phyloP scores from a whole-genome alignment of 805 yeast genomes.

The Candida adriatica region DNA sequence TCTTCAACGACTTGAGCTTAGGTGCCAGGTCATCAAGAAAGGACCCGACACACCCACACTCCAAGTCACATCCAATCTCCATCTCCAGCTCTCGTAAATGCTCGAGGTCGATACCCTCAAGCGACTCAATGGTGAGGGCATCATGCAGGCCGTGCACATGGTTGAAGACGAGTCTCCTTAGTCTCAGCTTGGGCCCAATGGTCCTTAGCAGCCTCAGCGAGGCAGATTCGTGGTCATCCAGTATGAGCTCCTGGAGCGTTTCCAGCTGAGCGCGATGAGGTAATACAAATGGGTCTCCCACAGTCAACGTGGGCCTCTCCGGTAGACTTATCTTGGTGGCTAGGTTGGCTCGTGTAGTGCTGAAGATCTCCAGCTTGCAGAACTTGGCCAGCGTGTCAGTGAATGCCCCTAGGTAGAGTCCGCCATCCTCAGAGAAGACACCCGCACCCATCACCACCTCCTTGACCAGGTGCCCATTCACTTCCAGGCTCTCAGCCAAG shows the following conservation, averaged over 20 bases:
- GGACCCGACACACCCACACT: constrained; percentile 38
- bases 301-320: no score
- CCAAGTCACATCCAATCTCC: constrained; percentile 46
- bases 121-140: constrained; percentile 24
- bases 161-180: constrained; percentile 33
- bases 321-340: constrained; percentile 4
- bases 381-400: constrained; percentile 20
- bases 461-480: constrained; percentile 27
- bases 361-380: constrained; percentile 12
- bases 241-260: constrained; percentile 19
- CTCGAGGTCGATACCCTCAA: constrained; percentile 26
- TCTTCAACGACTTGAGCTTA: constrained; percentile 18
- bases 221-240: constrained; percentile 31
- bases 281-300: no score
- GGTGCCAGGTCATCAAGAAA: constrained; percentile 35
- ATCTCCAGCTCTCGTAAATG: constrained; percentile 39
- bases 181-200: constrained; percentile 23
- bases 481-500: constrained; percentile 30
- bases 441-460: constrained; percentile 29
- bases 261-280: constrained; percentile 1
- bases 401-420: constrained; percentile 16
- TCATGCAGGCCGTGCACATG: constrained; percentile 41
- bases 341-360: constrained; percentile 11
- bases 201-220: constrained; percentile 29
- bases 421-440: constrained; percentile 23